Evolutionary conservation across 768 basidiomycete species (phyloP), one percentile per base, ranked within the genome.

Genomic region (Phaffia tasmanica): DNA sequence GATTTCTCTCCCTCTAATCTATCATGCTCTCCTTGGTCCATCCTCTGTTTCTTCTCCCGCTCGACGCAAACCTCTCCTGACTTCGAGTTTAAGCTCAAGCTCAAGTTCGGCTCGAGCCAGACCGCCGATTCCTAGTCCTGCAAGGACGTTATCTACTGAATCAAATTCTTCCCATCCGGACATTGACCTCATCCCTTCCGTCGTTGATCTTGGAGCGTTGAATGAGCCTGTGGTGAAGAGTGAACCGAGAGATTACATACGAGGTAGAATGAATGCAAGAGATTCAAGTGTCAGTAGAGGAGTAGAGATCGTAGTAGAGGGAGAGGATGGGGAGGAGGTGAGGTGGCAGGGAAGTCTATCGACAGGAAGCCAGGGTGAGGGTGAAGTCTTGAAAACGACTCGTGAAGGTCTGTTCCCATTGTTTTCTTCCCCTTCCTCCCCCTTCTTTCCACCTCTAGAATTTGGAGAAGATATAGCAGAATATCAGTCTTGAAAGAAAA

Each of bases 141-240:
- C 35, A 42, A 42, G 35, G 35, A 42, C 35, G 11, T 11, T 42
- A 11, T 42, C 35, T 42, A 42, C 35, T 42, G 16, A 14, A 18
- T 56, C 54, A 25, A 64, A 15, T 35, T 55, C 42, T 19, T 64
- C 51, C 54, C 63, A 1, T 64, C 63, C 35, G 11, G 35, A 42
- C 11, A 42, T 42, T 11, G 35, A 42, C 35, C 35, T 42, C 11
- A 11, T 42, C 35, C 35, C 35, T 42, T 42, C 35, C 3, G 63
- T 64, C 4, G 63, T 64, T 15, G 63, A 64, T 25, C 35, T 64
- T 15, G 63, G 50, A 5, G 63, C 30, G 42, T n/a, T 64, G 4
- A 48, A 51, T 2, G 51, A 42, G 16, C 46, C 50, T n/a, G 27
- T n/a, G 16, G 53, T n/a, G 53, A 54, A 54, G 53, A 54, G 21